These are phyloP conservation scores for Monilinia aucupariae DNA, from an alignment of 2,329 filamentous ascomycete species.

Conservation along the genomic window DNA sequence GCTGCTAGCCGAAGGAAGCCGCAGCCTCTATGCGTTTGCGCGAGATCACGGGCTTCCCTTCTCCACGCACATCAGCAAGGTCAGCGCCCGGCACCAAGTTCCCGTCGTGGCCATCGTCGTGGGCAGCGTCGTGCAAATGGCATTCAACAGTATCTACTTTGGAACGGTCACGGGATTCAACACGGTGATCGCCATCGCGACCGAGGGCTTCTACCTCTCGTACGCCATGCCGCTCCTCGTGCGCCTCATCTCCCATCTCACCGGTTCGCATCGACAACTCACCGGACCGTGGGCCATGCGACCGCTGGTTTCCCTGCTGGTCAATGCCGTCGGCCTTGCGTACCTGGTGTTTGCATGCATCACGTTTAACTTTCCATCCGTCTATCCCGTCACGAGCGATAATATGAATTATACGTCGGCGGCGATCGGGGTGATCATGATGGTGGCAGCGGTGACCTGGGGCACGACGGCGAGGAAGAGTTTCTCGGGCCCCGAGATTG, in stretches of 20 bases:
- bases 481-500: slow-evolving; percentile 44
- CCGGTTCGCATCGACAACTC: slow-evolving; percentile 37
- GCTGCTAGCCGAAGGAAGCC: slow-evolving; percentile 36
- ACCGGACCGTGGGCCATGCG: slow-evolving; percentile 40
- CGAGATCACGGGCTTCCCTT: slow-evolving; percentile 50
- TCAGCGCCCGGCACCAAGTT: slow-evolving; percentile 42
- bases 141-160: slow-evolving; percentile 50
- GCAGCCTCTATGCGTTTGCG: slow-evolving; percentile 43
- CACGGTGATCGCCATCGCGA: slow-evolving; percentile 52
- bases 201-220: slow-evolving; percentile 53
- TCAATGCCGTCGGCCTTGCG: slow-evolving; percentile 47
- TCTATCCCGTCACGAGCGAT: slow-evolving; percentile 45
- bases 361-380: slow-evolving; percentile 51
- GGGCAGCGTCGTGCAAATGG: slow-evolving; percentile 45
- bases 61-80: slow-evolving; percentile 42
- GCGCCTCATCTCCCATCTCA: slow-evolving; percentile 44
- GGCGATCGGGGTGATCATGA: slow-evolving; percentile 49
- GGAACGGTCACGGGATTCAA: slow-evolving; percentile 50
- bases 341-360: slow-evolving; percentile 50
- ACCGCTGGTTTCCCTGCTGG: slow-evolving; percentile 33
- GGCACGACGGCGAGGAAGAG: slow-evolving; percentile 44
- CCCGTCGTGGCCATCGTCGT: slow-evolving; percentile 47
- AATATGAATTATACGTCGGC: slow-evolving; percentile 57
- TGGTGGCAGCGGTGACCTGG: slow-evolving; percentile 48
- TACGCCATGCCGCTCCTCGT: slow-evolving; percentile 51